Conservation (phyloP, 441 rosid genomes). For the Populus trichocarpa region DNA sequence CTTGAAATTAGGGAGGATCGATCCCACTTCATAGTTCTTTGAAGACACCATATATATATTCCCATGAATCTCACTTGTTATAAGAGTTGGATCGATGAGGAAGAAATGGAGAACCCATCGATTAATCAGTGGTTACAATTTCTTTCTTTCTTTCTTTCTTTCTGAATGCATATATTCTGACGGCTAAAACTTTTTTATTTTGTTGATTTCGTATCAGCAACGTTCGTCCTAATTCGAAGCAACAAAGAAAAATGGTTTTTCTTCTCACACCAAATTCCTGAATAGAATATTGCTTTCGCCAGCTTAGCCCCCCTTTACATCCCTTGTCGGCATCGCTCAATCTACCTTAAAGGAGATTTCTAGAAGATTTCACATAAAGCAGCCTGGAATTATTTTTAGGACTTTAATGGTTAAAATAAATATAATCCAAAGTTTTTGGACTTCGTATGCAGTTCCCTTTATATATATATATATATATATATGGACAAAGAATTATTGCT, state of each 20-base stretch:
- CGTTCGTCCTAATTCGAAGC: background rate
- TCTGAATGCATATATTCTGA: conserved; percentile 14
- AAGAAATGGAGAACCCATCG: background rate
- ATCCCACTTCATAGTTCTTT: background rate
- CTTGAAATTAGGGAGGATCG: background rate
- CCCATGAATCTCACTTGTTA: too few relatives aligned
- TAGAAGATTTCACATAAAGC: background rate
- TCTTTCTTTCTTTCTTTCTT: too few relatives aligned
- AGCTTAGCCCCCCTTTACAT: background rate
- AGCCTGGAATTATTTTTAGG: background rate
- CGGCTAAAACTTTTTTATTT: background rate
- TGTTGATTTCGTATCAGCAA: conserved; percentile 17
- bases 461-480: too few relatives aligned
- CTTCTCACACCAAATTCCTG: background rate
- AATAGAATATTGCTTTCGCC: background rate
- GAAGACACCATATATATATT: conserved; percentile 8
- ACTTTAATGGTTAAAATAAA: background rate
- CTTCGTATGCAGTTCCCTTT: background rate
- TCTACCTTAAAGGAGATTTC: background rate
- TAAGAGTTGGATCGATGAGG: too few relatives aligned
- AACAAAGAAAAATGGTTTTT: background rate
- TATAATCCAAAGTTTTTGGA: background rate
- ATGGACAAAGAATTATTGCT: background rate
- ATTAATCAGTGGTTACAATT: too few relatives aligned
- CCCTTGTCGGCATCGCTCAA: background rate